A percentile compares a stretch with the other conserved stretches of the same genome.
phyloP scores from a whole-genome alignment of 1,284 basidiomycete genomes.

The Pseudozyma hubeiensis region DNA sequence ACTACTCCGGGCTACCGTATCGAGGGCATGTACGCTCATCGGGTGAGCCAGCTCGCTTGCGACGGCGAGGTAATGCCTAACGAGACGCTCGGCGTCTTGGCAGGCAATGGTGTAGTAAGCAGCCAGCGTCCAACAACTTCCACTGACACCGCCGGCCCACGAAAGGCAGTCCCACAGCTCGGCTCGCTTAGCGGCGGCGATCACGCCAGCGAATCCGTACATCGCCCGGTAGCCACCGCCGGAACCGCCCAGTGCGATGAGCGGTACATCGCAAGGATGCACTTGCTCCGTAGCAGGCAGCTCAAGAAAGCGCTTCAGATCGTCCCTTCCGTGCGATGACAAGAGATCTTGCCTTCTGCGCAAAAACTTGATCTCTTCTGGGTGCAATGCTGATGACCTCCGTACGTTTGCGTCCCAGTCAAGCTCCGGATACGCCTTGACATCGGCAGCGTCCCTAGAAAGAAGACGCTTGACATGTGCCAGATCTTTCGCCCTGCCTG shows the following conservation, averaged over 20 bases:
- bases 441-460: slow-evolving; percentile 33
- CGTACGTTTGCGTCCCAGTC: slow-evolving; percentile 59
- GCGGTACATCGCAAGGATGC: slow-evolving; percentile 65
- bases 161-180: slow-evolving; percentile 63
- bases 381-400: slow-evolving; percentile 49
- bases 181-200: slow-evolving; percentile 58
- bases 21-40: slow-evolving; percentile 61
- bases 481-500: slow-evolving; percentile 50
- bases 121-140: slow-evolving; percentile 68
- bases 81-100: slow-evolving; percentile 48
- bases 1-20: slow-evolving; percentile 58
- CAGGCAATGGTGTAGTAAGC: slow-evolving; percentile 58
- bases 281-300: slow-evolving; percentile 60
- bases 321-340: slow-evolving; percentile 38
- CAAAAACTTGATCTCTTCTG: slow-evolving; percentile 47
- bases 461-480: slow-evolving; percentile 49
- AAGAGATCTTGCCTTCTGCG: slow-evolving; percentile 29
- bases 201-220: slow-evolving; percentile 59
- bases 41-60: slow-evolving; percentile 62
- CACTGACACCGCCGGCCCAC: slow-evolving; percentile 66
- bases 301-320: slow-evolving; percentile 42
- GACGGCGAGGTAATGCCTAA: slow-evolving; percentile 55
- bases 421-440: slow-evolving; percentile 59
- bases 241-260: slow-evolving; percentile 66
- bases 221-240: slow-evolving; percentile 69